These are phyloP conservation scores for Rhytidhysteron rufulum DNA, from an alignment of 2,329 filamentous ascomycete species.

Conservation along the genomic window DNA sequence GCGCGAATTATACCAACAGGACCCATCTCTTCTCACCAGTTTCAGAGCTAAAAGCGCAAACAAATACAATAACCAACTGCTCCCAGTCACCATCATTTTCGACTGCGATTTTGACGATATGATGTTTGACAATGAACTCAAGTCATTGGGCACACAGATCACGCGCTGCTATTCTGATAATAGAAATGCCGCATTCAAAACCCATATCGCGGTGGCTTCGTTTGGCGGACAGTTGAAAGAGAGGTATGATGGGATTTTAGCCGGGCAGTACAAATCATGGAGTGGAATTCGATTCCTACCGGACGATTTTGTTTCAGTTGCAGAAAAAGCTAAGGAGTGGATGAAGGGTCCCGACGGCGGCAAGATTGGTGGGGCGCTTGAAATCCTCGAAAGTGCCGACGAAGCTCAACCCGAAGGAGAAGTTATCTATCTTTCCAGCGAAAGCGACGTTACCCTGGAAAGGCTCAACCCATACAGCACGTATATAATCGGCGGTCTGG, in stretches of 20 bases:
- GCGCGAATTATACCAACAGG: conserved; percentile 31
- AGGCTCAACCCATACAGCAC: conserved; percentile 81
- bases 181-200: conserved; percentile 60
- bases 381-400: conserved; percentile 22
- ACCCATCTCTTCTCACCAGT: conserved; percentile 14
- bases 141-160: conserved; percentile 78
- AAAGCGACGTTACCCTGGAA: conserved; percentile 81
- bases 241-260: conserved; percentile 74
- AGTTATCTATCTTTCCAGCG: conserved; percentile 85
- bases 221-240: conserved; percentile 72
- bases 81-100: conserved; percentile 77
- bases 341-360: conserved; percentile 63
- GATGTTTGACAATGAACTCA: conserved; percentile 82
- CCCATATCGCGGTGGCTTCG: conserved; percentile 72
- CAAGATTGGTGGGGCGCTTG: conserved; percentile 57
- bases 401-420: conserved; percentile 43
- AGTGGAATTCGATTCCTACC: conserved; percentile 70
- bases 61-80: conserved; percentile 44
- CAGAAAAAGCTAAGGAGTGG: conserved; percentile 59
- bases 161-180: conserved; percentile 91
- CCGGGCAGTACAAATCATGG: conserved; percentile 72
- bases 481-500: conserved; percentile 90
- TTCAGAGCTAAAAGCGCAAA: conserved; percentile 1
- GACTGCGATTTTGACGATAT: conserved; percentile 90
- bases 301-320: conserved; percentile 69